Evolutionary conservation across 2,329 filamentous ascomycete species (phyloP), one percentile per base, ranked within the genome.

Genomic region (Botrytis fabae): DNA sequence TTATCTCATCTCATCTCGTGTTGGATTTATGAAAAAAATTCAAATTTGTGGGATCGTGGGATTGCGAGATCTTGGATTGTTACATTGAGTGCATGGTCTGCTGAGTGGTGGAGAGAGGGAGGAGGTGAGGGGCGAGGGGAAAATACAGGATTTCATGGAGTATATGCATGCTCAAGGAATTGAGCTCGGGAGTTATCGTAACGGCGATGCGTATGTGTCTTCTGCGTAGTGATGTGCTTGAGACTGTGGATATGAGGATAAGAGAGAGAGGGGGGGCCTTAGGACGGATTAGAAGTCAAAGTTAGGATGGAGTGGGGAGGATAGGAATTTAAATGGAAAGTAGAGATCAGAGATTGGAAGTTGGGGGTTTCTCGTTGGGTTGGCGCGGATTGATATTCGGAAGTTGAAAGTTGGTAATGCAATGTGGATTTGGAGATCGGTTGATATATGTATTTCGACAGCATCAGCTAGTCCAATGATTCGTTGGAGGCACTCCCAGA

Each of bases 111-210:
- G 48, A 54, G 12, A 51, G 28, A 20, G 35, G 10, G 38, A 25
- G 28, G n/a, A 28, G 51, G 51, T 54, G 51, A 40, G 35, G 32
- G 18, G 35, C 25, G 59, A 16, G 59, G n/a, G 12, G 18, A 59
- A 32, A 32, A 59, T 42, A 40, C 35, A 18, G 38, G 60, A 57
- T 28, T 28, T 57, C n/a, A 35, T n/a, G 38, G 60, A n/a, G 38
- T 60, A 14, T 22, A 38, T 60, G 32, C 28, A 60, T 60, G 57
- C n/a, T 28, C 14, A 20, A 18, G 35, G 22, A 6, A 42, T 10
- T 25, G 38, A 42, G 38, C 14, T 62, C 60, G 60, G 60, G 35
- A 62, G 35, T n/a, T 62, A 40, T 62, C 60, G 60, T 62, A 62
- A 8, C 35, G 35, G 60, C 22, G 25, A 62, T 62, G 22, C 25